Base-by-base conservation (phyloP, 2,329 filamentous ascomycete genomes). In the Camillea tinctor region DNA sequence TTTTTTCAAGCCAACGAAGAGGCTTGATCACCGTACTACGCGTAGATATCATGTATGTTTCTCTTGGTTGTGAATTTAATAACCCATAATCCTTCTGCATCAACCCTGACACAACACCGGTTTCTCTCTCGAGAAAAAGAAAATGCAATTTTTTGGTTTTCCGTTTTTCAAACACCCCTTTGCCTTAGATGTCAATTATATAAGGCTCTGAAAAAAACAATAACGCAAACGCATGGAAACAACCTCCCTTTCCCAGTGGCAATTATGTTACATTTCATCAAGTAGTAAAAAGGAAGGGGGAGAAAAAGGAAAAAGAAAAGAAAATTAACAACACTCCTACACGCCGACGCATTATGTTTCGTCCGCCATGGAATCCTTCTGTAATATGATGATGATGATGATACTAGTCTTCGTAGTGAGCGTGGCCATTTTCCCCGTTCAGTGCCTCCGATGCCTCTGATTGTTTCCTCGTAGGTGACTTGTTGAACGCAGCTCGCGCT, bases 341-440 rank as follows among this genome's bases (percentile, higher is more conserved):
- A 65, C 64, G 62, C 64, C 66, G 49, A 54, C 57, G 61, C 57
- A 60, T 63, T 55, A 62, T 54, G 51, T 64, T 44, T 65, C 60
- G 59, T 57, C 40, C 21, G 58, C 40, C 30, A 40, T 26, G 11
- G 51, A 22, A 24, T 48, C 21, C 11, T 23, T 57, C 49, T 58
- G 49, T 50, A n/a, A 26, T 7, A 36, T 52, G 55, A 58, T 59
- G 52, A 60, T 63, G 54, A 36, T 52, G 55, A 58, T 59, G 52
- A 60, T 63, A 53, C 53, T 49, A 55, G 48, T 20, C n/a, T 58
- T 57, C 57, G 55, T 66, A 70, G 63, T 68, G 66, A 52, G 60
- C 36, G 17, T 4, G 65, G n/a, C 67, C 65, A 52, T 69, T 70
- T 60, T 66, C 64, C 62, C 68, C 67, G 40, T 68, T 69, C 53